Conservation (phyloP, 2,329 filamentous ascomycete genomes). For the Talaromyces sp. region DNA sequence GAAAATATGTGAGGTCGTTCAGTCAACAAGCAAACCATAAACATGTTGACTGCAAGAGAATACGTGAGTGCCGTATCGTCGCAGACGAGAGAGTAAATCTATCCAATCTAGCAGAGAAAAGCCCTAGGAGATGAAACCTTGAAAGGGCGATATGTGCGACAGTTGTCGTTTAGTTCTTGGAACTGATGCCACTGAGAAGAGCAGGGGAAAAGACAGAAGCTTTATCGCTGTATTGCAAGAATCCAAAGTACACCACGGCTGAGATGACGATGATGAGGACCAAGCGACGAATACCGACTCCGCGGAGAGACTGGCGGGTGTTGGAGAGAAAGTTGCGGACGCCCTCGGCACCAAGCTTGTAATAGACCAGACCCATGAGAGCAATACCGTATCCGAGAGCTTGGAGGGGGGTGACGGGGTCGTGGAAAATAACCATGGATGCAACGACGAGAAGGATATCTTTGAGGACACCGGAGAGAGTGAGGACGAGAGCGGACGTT, state of each 20-base stretch:
- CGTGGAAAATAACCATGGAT: slow-evolving; percentile 75
- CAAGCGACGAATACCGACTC: slow-evolving; percentile 3
- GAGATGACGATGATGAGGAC: neutral
- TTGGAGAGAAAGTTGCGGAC: neutral
- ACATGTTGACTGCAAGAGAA: neutral
- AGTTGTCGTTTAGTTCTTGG: slow-evolving; percentile 1
- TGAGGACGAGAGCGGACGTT: slow-evolving; percentile 80
- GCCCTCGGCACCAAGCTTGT: slow-evolving; percentile 65
- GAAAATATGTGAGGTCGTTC: neutral
- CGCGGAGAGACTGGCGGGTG: neutral
- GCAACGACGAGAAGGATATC: slow-evolving; percentile 76
- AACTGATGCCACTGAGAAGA: neutral
- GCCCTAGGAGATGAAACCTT: neutral
- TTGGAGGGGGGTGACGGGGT: slow-evolving; percentile 67
- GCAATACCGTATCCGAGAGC: slow-evolving; percentile 75
- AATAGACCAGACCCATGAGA: slow-evolving; percentile 63
- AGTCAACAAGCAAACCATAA: slow-evolving; percentile 5
- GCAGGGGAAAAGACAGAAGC: neutral
- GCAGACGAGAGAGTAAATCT: slow-evolving; percentile 1
- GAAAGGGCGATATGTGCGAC: neutral
- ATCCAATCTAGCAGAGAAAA: neutral
- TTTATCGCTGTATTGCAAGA: slow-evolving; percentile 2
- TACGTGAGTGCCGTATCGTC: slow-evolving; percentile 8
- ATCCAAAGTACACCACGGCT: neutral
- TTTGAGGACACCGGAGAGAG: slow-evolving; percentile 80